Conservation (phyloP, 1,284 basidiomycete species). For the Microbotryum scabiosae region DNA sequence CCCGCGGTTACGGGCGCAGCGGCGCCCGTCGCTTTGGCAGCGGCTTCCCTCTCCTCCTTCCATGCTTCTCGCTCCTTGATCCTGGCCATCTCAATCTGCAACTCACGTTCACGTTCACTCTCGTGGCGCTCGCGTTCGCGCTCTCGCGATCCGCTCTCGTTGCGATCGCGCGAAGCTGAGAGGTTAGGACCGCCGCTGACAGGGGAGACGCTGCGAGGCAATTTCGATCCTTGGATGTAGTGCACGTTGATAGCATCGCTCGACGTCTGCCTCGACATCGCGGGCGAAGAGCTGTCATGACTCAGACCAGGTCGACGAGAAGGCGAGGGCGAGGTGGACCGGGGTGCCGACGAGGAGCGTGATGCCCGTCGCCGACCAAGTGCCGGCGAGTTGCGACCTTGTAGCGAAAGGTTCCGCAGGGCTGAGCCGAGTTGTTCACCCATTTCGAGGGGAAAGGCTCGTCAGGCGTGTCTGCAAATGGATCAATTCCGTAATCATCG, state of each 20-base stretch:
- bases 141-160: constrained; percentile 5
- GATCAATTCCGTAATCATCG: not conserved
- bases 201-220: not conserved
- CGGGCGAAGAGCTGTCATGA: constrained; percentile 9
- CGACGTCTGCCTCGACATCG: constrained; percentile 17
- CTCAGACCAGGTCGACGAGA: not conserved
- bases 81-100: not conserved
- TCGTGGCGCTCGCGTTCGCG: not conserved
- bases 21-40: constrained; percentile 13
- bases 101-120: not conserved
- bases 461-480: not conserved
- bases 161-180: constrained; percentile 10
- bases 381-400: not conserved
- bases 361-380: not conserved
- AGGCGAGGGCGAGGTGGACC: constrained; percentile 9
- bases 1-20: constrained; percentile 6
- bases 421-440: constrained; percentile 1
- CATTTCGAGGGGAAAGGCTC: constrained; percentile 1
- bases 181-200: not conserved
- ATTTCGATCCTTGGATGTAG: constrained; percentile 13
- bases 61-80: constrained; percentile 24
- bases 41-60: constrained; percentile 12
- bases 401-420: constrained; percentile 2
- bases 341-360: constrained; percentile 13
- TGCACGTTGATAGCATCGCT: constrained; percentile 24